phyloP scores from a whole-genome alignment of 495 filamentous ascomycete genomes.

The Chlorociboria aeruginascens region DNA sequence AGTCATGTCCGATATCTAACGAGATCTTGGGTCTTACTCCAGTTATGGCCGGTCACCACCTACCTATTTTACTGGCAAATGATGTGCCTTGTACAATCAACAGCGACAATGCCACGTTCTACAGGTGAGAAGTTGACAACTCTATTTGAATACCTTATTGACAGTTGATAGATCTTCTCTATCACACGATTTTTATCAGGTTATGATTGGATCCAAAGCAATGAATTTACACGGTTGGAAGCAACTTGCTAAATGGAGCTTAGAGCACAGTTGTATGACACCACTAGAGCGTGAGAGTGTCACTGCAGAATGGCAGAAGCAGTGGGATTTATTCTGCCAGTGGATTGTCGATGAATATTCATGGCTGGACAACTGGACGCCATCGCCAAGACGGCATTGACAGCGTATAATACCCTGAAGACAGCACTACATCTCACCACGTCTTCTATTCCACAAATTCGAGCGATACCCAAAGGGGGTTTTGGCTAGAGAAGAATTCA shows the following conservation, averaged over 20 bases:
- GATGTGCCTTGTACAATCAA: conserved; percentile 40
- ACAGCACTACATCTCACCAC: not conserved
- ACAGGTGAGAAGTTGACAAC: conserved; percentile 26
- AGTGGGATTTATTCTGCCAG: conserved; percentile 33
- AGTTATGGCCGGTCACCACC: conserved; percentile 32
- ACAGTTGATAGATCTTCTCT: conserved; percentile 32
- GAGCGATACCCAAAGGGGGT: not conserved
- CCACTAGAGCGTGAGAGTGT: conserved; percentile 21
- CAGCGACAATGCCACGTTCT: conserved; percentile 43
- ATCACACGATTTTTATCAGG: conserved; percentile 45
- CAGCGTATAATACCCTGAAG: not conserved
- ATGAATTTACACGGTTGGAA: conserved; percentile 41
- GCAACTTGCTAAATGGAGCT: conserved; percentile 41
- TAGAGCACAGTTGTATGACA: conserved; percentile 38
- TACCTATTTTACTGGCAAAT: conserved; percentile 37
- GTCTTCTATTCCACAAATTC: not conserved
- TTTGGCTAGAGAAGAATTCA: too few species aligned
- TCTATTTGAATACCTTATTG: not conserved
- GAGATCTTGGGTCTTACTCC: conserved; percentile 52
- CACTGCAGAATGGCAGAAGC: conserved; percentile 28
- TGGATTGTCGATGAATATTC: conserved; percentile 22
- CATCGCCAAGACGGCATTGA: conserved; percentile 8
- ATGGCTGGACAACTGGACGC: not conserved
- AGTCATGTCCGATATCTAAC: conserved; percentile 85
- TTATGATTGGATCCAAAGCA: conserved; percentile 37